Base-by-base conservation (phyloP, 495 filamentous ascomycete species). In the Margaritispora aquatica region DNA sequence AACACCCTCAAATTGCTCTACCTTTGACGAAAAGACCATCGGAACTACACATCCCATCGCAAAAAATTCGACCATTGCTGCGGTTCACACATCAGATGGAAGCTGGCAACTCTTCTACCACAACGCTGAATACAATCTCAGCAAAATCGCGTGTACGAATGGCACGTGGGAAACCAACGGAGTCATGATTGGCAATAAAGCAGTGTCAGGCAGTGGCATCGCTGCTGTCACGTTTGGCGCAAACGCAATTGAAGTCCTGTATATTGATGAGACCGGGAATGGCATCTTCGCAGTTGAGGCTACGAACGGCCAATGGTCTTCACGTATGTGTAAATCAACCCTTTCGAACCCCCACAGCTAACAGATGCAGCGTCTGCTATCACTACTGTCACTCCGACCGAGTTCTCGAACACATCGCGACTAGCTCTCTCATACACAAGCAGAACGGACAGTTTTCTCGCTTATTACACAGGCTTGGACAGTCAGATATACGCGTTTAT, bases 81-180 rank as follows among this genome's bases (percentile, higher is more conserved):
- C 54, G 1, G 36, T 56, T 2, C 48, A 46, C 23, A 17, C 41
- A 21, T 1, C 15, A 2, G 21, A 26, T 47, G 23, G 54, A 29
- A 38, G 54, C 10, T 56, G 34, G 21, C 7, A 21, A n/a, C 17
- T 56, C 38, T 56, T 56, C 54, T 56, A 56, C 23, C 54, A 47
- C 36, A 56, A n/a, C 26, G 20, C 19, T 22, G 23, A 27, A 19
- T 38, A 56, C 36, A 2, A 46, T 8, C 31, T 56, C 5, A 48
- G 31, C 20, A 4, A 56, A 19, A 22, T 56, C 10, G 23, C 38
- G 19, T 26, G 22, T n/a, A 48, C 41, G 22, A 48, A 56, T 36
- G 38, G 54, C 2, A 29, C 54, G n/a, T 50, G 47, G 47, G 47
- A 50, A 24, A 15, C 17, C 11, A 8, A 27, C 9, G 54, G 38